Percentiles rank a stretch among this genome's conserved stretches.
phyloP scores from a whole-genome alignment of 23 red algal genomes.

The Gracilaria domingensis region DNA sequence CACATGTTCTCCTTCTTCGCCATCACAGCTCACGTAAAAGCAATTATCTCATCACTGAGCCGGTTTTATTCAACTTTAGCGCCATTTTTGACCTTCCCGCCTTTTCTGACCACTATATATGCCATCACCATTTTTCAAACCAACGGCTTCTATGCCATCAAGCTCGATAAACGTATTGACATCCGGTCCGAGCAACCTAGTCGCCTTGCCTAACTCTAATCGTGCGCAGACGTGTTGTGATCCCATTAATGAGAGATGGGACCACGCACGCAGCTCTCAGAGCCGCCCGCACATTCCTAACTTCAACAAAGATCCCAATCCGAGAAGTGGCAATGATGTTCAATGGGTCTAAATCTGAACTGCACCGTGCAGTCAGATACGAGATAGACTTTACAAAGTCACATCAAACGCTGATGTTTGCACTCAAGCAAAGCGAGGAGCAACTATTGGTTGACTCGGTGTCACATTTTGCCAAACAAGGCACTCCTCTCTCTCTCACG shows the following conservation, averaged over 20 bases:
- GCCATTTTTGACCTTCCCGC: no score
- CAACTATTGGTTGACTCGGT: not conserved
- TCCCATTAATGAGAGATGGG: not conserved
- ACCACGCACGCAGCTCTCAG: not conserved
- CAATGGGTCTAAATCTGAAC: not conserved
- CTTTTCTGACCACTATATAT: no score
- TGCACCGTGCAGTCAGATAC: not conserved
- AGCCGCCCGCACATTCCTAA: not conserved
- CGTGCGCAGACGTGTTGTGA: not conserved
- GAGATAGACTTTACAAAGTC: not conserved
- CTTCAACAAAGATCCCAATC: not conserved
- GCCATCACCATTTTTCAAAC: no score
- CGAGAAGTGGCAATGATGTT: not conserved
- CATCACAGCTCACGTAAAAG: no score
- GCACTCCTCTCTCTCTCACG: not conserved
- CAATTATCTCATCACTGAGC: no score
- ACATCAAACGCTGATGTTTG: not conserved
- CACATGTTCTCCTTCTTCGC: no score
- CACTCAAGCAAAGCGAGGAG: not conserved
- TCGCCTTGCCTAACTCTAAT: no score
- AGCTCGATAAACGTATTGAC: no score
- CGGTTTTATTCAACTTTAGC: no score
- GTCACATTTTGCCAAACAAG: not conserved
- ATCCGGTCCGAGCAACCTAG: no score
- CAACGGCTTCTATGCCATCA: no score